Conservation (phyloP, 768 basidiomycete species). For the Gloeopeniophorella convolvens region DNA sequence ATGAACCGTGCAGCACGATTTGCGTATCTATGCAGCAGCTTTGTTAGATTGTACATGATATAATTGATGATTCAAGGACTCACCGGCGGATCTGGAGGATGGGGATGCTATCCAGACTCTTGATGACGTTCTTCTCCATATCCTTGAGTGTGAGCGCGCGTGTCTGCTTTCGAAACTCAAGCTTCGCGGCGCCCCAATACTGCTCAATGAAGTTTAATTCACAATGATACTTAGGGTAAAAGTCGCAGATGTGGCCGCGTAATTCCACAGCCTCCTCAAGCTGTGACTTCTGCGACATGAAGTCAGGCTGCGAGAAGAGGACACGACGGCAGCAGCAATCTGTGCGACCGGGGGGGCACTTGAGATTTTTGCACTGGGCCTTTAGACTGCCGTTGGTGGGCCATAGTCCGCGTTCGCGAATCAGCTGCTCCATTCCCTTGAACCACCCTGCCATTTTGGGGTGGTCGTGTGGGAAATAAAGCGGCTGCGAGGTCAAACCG, state of each 20-base stretch:
- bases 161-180: neutral
- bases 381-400: neutral
- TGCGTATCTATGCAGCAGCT: neutral
- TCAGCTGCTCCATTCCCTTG: neutral
- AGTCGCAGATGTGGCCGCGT: neutral
- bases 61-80: neutral
- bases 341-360: neutral
- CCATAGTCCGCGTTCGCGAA: neutral
- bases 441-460: neutral
- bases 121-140: neutral
- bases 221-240: too few relatives aligned
- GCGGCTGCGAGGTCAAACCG: neutral
- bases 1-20: neutral
- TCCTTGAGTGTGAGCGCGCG: neutral
- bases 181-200: neutral
- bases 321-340: neutral
- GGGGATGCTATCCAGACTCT: neutral
- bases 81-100: neutral
- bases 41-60: neutral
- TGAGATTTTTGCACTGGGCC: neutral
- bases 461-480: neutral
- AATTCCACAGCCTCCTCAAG: neutral
- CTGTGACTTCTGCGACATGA: neutral
- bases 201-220: too few relatives aligned
- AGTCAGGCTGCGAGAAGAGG: neutral